Conservation (phyloP, 176 grass and related monocot species). For the Avena sativa region DNA sequence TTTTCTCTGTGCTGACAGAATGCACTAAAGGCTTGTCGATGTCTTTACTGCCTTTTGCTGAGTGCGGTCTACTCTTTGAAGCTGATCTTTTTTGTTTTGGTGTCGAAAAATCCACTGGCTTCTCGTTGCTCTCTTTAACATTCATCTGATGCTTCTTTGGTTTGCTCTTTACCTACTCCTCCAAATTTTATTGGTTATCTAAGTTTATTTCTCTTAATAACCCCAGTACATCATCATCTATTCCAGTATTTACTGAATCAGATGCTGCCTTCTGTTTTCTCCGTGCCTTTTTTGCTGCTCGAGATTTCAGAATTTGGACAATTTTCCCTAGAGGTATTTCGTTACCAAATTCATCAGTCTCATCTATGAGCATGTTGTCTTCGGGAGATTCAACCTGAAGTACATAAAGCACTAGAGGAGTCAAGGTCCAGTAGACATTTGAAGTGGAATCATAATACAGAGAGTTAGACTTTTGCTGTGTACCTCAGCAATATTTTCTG, state of each 20-base stretch:
- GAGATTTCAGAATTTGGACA: constrained; percentile 93
- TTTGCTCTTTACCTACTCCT: constrained; percentile 42
- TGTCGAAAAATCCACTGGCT: constrained; percentile 58
- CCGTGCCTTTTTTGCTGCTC: constrained; percentile 67
- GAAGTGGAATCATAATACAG: constrained; percentile 18
- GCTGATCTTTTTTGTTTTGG: constrained; percentile 92
- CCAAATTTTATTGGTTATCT: constrained; percentile 59
- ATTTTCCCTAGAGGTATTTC: constrained; percentile 86
- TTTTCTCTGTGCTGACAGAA: constrained; percentile 46
- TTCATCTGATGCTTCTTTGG: constrained; percentile 37
- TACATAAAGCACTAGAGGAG: constrained; percentile 31
- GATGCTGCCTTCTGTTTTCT: constrained; percentile 63
- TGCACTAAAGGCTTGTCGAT: constrained; percentile 41
- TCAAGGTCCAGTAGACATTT: constrained; percentile 40
- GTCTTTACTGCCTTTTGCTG: constrained; percentile 51
- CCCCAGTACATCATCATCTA: constrained; percentile 87
- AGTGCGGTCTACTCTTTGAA: constrained; percentile 63
- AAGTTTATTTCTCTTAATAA: constrained; percentile 94
- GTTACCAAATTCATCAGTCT: constrained; percentile 84
- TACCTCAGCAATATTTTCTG: constrained; percentile 68
- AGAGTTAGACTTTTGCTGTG: not conserved
- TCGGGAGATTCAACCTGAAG: constrained; percentile 66
- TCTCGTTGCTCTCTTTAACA: constrained; percentile 51
- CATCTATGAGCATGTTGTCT: constrained; percentile 69
- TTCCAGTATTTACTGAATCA: constrained; percentile 60